These are phyloP conservation scores for Botryosphaeria dothidea DNA, from an alignment of 2,329 filamentous ascomycete genomes.

Conservation along the genomic window DNA sequence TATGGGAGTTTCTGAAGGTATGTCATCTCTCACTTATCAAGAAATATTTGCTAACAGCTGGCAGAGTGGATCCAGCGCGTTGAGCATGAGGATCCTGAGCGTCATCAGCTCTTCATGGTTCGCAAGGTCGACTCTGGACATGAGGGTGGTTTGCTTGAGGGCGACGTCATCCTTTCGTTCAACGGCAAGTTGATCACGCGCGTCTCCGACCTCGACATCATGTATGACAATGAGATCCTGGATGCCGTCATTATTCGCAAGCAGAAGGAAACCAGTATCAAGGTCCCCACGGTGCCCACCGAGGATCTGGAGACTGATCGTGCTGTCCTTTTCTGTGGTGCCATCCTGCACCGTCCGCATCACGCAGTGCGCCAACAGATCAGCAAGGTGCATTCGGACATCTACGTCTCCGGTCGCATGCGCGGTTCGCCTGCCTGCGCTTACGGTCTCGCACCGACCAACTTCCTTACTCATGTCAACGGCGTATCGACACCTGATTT, in stretches of 20 bases:
- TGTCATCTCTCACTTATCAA: not conserved
- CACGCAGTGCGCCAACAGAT: constrained; percentile 98
- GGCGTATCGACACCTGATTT: constrained; percentile 82
- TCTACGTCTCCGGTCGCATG: constrained; percentile 85
- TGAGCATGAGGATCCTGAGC: constrained; percentile 81
- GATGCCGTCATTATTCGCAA: constrained; percentile 86
- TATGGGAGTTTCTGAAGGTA: constrained; percentile 84
- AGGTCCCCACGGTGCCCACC: constrained; percentile 82
- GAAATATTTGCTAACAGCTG: constrained; percentile 1
- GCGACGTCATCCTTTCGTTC: constrained; percentile 87
- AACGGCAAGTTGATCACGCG: constrained; percentile 92
- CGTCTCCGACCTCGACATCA: constrained; percentile 89
- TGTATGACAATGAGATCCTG: constrained; percentile 86
- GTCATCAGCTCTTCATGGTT: constrained; percentile 98
- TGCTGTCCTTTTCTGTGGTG: constrained; percentile 92
- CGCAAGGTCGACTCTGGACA: constrained; percentile 76
- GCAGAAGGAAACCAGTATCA: constrained; percentile 73
- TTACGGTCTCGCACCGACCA: constrained; percentile 91
- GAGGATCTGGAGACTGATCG: constrained; percentile 90
- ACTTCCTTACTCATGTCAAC: constrained; percentile 97
- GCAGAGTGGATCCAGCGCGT: constrained; percentile 88
- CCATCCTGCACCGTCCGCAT: constrained; percentile 88
- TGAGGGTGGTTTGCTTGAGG: constrained; percentile 73
- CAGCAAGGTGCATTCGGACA: constrained; percentile 90
- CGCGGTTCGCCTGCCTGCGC: constrained; percentile 81